Evolutionary conservation across 495 filamentous ascomycete genomes (phyloP), one percentile per base, ranked within the genome.

Genomic region (Jackrogersella minutella): DNA sequence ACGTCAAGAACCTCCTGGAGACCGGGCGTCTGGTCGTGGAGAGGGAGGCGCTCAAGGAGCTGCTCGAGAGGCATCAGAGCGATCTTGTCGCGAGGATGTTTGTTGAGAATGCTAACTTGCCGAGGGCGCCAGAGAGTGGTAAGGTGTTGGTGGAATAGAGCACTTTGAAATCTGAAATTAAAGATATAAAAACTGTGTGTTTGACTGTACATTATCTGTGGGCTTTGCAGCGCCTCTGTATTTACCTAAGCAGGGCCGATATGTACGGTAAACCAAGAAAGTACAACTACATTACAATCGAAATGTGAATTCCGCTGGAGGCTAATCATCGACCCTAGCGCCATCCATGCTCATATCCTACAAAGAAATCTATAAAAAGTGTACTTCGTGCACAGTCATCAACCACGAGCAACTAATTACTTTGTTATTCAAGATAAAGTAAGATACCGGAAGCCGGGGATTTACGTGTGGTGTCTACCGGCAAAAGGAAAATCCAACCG

Each of bases 1-100:
- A 97, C 83, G 93, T 97, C 37, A 97, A 97, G 84, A 90, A 97
- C 78, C 76, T 97, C 60, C 73, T 99, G 72, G 91, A 95, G 80
- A 86, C 90, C 37, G 90, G 90, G 39, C 84, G 92, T 60, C 79
- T 97, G 67, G 87, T 97, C 51, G 89, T 99, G 69, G 95, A 99
- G 85, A 88, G 88, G 78, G 76, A 78, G 58, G 94, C 93, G 40
- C 80, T 99, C 77, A 85, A 89, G 75, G 79, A 82, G 74, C 88
- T 98, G 69, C 80, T 97, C 74, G 77, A 80, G 69, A 77, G 81
- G 46, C 94, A 97, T 77, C 87, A 90, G 79, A 89, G 84, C 72
- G 93, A 97, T 79, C 71, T 96, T 58, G 68, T 79, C 33, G 64
- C 73, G 36, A 75, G 71, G 62, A 69, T 83, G 1, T 75, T 58